Conservation (phyloP, 805 yeast genomes). For the Saccharomyces paradoxus region DNA sequence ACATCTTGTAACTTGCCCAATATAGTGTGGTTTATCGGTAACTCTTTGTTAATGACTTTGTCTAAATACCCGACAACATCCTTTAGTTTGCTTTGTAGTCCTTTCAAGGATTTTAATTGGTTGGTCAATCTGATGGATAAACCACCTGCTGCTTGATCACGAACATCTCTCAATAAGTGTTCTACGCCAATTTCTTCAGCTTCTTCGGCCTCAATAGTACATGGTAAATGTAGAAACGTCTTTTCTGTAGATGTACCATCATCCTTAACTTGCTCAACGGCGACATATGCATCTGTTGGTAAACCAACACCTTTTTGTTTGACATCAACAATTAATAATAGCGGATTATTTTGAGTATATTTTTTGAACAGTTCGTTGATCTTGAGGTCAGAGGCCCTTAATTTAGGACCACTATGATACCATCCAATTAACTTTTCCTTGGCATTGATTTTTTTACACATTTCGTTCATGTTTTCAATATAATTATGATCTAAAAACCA, state of each 20-base stretch:
- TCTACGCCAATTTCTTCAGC: conserved; percentile 99
- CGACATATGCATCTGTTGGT: conserved; percentile 91
- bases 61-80: conserved; percentile 74
- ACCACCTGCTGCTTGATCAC: conserved; percentile 95
- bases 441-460: conserved; percentile 97
- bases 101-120: conserved; percentile 80
- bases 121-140: conserved; percentile 80
- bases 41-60: conserved; percentile 57
- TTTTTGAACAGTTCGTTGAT: conserved; percentile 85
- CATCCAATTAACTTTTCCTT: conserved; percentile 96
- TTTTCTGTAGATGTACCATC: conserved; percentile 91
- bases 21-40: conserved; percentile 85
- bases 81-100: conserved; percentile 67
- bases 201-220: conserved; percentile 91
- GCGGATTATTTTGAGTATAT: conserved; percentile 56
- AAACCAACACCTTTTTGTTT: conserved; percentile 75
- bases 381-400: conserved; percentile 77
- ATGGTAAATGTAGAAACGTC: conserved; percentile 89
- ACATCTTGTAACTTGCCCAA: conserved; percentile 91
- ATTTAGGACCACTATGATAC: conserved; percentile 97
- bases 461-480: conserved; percentile 92
- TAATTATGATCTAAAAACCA: conserved; percentile 97
- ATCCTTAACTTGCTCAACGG: conserved; percentile 90
- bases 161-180: conserved; percentile 84
- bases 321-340: conserved; percentile 85